These are phyloP conservation scores for Metschnikowia colocasiae DNA, from an alignment of 805 yeast species.

Conservation along the genomic window DNA sequence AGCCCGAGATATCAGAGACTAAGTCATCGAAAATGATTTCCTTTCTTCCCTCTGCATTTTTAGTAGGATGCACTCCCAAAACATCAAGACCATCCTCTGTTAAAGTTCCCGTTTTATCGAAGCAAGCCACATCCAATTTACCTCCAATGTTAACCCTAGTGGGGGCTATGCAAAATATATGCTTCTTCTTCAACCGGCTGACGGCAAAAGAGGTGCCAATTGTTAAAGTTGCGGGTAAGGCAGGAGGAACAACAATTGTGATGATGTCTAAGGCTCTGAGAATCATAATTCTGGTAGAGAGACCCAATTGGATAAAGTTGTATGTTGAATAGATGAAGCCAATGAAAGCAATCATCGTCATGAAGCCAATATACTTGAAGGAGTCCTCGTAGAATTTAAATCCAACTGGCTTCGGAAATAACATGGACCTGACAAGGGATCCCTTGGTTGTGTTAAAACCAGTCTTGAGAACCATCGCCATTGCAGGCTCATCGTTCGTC, in stretches of 20 bases:
- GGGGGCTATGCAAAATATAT: conserved; percentile 89
- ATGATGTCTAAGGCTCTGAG: conserved; percentile 89
- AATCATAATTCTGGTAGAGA: conserved; percentile 66
- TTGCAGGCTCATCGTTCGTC: conserved; percentile 68
- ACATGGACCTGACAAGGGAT: conserved; percentile 87
- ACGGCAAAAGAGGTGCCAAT: conserved; percentile 95
- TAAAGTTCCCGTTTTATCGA: conserved; percentile 96
- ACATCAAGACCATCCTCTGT: conserved; percentile 97
- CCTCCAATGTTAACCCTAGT: conserved; percentile 96
- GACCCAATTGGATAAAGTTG: conserved; percentile 74
- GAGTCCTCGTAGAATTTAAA: conserved; percentile 94
- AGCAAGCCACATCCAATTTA: conserved; percentile 82
- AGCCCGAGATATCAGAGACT: conserved; percentile 12
- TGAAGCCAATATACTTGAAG: conserved; percentile 91
- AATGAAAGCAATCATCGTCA: conserved; percentile 77
- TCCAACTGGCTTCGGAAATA: conserved; percentile 91
- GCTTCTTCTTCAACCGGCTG: conserved; percentile 58
- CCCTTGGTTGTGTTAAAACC: conserved; percentile 98
- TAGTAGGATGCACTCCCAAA: conserved; percentile 49
- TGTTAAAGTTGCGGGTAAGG: conserved; percentile 94
- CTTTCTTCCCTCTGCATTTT: conserved; percentile 39
- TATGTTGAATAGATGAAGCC: conserved; percentile 84
- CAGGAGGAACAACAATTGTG: conserved; percentile 98
- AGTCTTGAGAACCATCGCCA: conserved; percentile 82
- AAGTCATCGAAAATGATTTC: conserved; percentile 35